Conservation (phyloP, 2,329 filamentous ascomycete species). For the Lojkania enalia region DNA sequence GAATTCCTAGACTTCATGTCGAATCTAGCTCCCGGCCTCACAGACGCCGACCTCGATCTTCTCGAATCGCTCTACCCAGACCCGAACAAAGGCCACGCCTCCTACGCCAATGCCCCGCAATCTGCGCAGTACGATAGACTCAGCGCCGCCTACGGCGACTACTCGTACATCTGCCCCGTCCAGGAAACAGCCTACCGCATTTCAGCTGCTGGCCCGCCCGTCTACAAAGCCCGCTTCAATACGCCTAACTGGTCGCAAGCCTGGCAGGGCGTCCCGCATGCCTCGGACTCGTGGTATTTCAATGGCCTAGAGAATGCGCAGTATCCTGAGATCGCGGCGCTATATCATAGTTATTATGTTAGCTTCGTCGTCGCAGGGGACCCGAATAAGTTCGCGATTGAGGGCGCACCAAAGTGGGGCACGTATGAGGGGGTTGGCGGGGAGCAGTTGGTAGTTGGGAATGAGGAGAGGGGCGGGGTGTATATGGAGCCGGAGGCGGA, state of each 20-base stretch:
- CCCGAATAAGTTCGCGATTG: constrained; percentile 33
- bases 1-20: constrained; percentile 40
- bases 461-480: constrained; percentile 24
- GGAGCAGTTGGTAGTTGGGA: constrained; percentile 29
- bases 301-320: constrained; percentile 31
- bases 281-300: constrained; percentile 35
- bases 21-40: constrained; percentile 36
- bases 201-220: constrained; percentile 21
- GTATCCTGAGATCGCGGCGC: constrained; percentile 33
- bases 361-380: constrained; percentile 42
- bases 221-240: constrained; percentile 44
- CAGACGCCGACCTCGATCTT: constrained; percentile 31
- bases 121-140: constrained; percentile 51
- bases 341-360: constrained; percentile 42
- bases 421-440: constrained; percentile 24
- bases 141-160: constrained; percentile 46
- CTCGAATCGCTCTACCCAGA: constrained; percentile 37
- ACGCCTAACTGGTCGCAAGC: constrained; percentile 33
- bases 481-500: constrained; percentile 30
- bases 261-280: constrained; percentile 39
- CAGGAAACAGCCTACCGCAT: constrained; percentile 36
- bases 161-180: constrained; percentile 41
- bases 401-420: constrained; percentile 33
- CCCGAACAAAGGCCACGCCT: constrained; percentile 20
- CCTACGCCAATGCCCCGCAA: constrained; percentile 44